Percentiles rank a stretch among this genome's conserved stretches.
These are phyloP conservation scores for Paraphaeosphaeria sporulosa DNA, from an alignment of 2,329 filamentous ascomycete species.

Conservation along the genomic window DNA sequence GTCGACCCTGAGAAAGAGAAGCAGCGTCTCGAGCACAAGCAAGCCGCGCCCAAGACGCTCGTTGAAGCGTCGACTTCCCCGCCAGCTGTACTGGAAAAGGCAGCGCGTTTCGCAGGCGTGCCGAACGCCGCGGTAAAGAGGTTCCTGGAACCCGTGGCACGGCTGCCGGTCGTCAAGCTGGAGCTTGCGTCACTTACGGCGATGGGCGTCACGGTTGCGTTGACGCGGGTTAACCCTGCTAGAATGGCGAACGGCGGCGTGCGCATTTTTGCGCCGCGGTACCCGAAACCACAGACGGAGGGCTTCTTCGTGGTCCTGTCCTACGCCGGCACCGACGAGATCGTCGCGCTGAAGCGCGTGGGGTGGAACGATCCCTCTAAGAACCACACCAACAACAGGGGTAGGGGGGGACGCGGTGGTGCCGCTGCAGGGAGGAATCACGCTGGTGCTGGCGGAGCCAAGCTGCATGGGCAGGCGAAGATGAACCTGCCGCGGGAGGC, in stretches of 20 bases:
- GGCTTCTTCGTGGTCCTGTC: conserved; percentile 88
- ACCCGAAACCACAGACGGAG: conserved; percentile 93
- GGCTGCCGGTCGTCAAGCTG: conserved; percentile 74
- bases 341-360: conserved; percentile 85
- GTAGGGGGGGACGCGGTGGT: conserved; percentile 22
- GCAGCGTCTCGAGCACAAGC: conserved; percentile 52
- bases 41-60: conserved; percentile 44
- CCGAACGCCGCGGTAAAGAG: conserved; percentile 53
- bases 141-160: conserved; percentile 67
- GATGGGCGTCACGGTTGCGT: conserved; percentile 66
- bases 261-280: conserved; percentile 84
- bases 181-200: conserved; percentile 68
- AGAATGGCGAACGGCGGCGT: conserved; percentile 58
- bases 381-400: conserved; percentile 16
- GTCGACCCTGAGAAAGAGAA: conserved; percentile 60
- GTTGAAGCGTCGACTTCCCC: conserved; percentile 47
- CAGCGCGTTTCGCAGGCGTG: conserved; percentile 60
- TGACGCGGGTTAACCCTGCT: conserved; percentile 71
- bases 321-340: conserved; percentile 72
- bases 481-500: conserved; percentile 67
- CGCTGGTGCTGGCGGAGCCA: conserved; percentile 30
- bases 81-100: conserved; percentile 40
- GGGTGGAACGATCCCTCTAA: conserved; percentile 66
- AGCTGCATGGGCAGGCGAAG: conserved; percentile 62
- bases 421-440: conserved; percentile 23